Conservation (phyloP, 352 stramenopile genomes). For the Peronospora tabacina region DNA sequence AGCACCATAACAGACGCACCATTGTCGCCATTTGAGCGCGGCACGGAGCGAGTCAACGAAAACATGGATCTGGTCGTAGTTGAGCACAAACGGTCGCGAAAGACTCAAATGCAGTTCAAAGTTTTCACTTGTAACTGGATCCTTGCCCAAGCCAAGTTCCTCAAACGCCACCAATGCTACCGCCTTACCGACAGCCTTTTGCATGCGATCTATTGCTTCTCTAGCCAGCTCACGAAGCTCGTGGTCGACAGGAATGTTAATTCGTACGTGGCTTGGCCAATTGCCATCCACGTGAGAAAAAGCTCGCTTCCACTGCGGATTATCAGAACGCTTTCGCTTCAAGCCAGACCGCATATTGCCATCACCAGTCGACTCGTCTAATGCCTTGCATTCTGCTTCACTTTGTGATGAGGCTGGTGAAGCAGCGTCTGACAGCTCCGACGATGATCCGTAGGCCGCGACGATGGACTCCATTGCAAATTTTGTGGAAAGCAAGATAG, state of each 20-base stretch:
- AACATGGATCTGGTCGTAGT: slow-evolving; percentile 50
- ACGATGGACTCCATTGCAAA: slow-evolving; percentile 36
- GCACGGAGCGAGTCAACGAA: slow-evolving; percentile 62
- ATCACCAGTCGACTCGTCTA: neutral
- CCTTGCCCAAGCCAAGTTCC: slow-evolving; percentile 10
- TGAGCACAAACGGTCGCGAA: slow-evolving; percentile 69
- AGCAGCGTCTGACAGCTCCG: slow-evolving; percentile 17
- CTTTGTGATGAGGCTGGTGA: slow-evolving; percentile 15
- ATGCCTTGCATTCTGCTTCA: slow-evolving; percentile 6
- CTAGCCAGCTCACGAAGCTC: slow-evolving; percentile 24
- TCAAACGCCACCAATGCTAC: slow-evolving; percentile 35
- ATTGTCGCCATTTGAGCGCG: slow-evolving; percentile 60
- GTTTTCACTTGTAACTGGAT: slow-evolving; percentile 4
- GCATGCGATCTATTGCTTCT: slow-evolving; percentile 26
- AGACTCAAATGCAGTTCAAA: slow-evolving; percentile 56
- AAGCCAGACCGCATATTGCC: slow-evolving; percentile 2
- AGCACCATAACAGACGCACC: slow-evolving; percentile 26
- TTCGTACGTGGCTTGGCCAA: slow-evolving; percentile 70
- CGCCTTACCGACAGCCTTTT: slow-evolving; percentile 20
- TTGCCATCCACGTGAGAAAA: slow-evolving; percentile 77
- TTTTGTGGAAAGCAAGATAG: no score
- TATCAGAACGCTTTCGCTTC: slow-evolving; percentile 42
- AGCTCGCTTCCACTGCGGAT: slow-evolving; percentile 42
- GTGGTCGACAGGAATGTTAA: slow-evolving; percentile 30
- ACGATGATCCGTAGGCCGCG: slow-evolving; percentile 30